Conservation (phyloP, 441 rosid genomes). For the Jatropha multifida region DNA sequence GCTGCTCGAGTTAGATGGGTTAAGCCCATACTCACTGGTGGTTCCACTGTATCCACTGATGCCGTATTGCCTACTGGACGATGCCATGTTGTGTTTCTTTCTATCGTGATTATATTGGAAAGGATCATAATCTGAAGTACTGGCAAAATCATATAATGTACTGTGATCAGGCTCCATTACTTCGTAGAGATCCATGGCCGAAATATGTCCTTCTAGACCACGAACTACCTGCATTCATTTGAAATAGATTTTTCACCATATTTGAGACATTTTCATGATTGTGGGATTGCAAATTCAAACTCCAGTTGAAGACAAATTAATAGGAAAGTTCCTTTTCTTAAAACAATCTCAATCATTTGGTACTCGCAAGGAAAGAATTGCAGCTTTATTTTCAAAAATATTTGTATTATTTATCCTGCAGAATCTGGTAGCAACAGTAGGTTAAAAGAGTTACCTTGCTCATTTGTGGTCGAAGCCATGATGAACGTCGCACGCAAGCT, state of each 20-base stretch:
- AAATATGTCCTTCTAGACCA: conserved; percentile 69
- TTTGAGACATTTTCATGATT: too few species aligned
- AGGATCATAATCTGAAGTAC: conserved; percentile 57
- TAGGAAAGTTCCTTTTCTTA: too few species aligned
- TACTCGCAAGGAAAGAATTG: background rate
- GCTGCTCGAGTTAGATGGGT: conserved; percentile 67
- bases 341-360: background rate
- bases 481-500: conserved; percentile 20
- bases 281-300: too few species aligned
- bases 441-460: conserved; percentile 17
- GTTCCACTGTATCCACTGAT: conserved; percentile 56
- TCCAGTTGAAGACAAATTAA: too few species aligned
- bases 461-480: conserved; percentile 22
- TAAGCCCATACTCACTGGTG: conserved; percentile 58
- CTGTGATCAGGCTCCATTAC: conserved; percentile 67
- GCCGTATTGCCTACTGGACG: conserved; percentile 47
- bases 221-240: conserved; percentile 59
- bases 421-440: background rate
- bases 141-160: conserved; percentile 44
- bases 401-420: background rate
- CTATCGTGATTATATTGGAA: conserved; percentile 62
- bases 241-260: background rate
- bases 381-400: background rate
- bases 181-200: conserved; percentile 54
- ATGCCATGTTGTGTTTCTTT: conserved; percentile 58